These are phyloP conservation scores for Erythrobasidium hasegawianum DNA, from an alignment of 1,284 basidiomycete species.

Conservation along the genomic window DNA sequence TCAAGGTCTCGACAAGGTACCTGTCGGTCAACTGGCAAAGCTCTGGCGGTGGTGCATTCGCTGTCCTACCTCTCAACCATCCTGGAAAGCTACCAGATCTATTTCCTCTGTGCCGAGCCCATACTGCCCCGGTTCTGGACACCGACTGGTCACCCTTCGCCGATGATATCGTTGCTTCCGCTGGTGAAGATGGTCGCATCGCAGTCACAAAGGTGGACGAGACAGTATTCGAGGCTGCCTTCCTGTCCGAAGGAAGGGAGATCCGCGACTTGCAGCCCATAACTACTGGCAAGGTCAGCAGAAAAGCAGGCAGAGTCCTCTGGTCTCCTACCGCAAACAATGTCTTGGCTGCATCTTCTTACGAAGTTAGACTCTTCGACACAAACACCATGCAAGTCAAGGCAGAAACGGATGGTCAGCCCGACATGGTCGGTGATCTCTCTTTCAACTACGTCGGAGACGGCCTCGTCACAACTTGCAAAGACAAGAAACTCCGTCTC, in stretches of 20 bases:
- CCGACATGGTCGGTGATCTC: slow-evolving; percentile 81
- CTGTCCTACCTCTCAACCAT: slow-evolving; percentile 67
- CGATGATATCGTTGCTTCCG: slow-evolving; percentile 82
- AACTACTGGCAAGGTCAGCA: slow-evolving; percentile 52
- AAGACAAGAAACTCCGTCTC: slow-evolving; percentile 85
- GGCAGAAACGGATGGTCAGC: slow-evolving; percentile 68
- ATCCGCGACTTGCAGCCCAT: slow-evolving; percentile 78
- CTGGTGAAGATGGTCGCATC: slow-evolving; percentile 87
- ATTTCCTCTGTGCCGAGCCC: slow-evolving; percentile 82
- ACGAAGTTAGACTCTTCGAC: slow-evolving; percentile 93
- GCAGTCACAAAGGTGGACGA: slow-evolving; percentile 82
- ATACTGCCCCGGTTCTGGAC: slow-evolving; percentile 64
- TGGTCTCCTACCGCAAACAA: slow-evolving; percentile 90
- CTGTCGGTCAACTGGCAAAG: slow-evolving; percentile 87
- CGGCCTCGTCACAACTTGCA: slow-evolving; percentile 66
- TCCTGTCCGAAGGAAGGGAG: slow-evolving; percentile 76
- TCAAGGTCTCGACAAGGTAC: slow-evolving; percentile 73
- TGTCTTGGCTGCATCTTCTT: slow-evolving; percentile 79
- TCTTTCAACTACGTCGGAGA: slow-evolving; percentile 80
- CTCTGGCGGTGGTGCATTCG: slow-evolving; percentile 86
- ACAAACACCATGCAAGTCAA: slow-evolving; percentile 65
- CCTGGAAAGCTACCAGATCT: slow-evolving; percentile 47
- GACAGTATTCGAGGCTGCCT: slow-evolving; percentile 66
- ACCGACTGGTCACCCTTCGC: slow-evolving; percentile 96
- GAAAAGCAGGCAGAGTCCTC: slow-evolving; percentile 85